Evolutionary conservation across 2,329 filamentous ascomycete genomes (phyloP), one percentile per base, ranked within the genome.

Genomic region (Diaporthe australafricana): DNA sequence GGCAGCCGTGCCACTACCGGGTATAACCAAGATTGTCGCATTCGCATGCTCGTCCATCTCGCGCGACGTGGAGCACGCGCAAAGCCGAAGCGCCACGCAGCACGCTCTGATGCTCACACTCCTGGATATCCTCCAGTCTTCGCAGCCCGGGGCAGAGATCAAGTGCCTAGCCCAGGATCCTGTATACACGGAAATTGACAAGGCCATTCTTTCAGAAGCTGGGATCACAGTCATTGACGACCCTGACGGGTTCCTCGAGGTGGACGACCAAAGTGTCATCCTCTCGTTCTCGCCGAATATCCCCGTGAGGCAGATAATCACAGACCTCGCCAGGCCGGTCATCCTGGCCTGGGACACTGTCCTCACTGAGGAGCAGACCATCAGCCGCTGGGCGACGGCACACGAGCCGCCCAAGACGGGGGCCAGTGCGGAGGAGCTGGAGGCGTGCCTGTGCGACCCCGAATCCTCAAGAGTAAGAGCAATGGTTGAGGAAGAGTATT

Each of bases 261-360:
- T 50, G n/a, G 32, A 48, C 30, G 45, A 65, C n/a, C 7, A 65
- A 3, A 50, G 60, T n/a, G 30, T 22, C n/a, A 45, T 65, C 1
- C 30, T 65, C 1, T 65, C 60, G 1, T 65, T 65, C 60, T 50
- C 45, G 7, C 45, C 60, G 0, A 50, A 65, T 5, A 30, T 65
- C 2, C 45, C 45, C 4, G 45, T 65, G 27, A 50, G 60, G 2
- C 60, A 65, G 45, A 27, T 65, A 5, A 38, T 65, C 45, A 50
- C 60, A 6, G 60, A 65, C 60, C n/a, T 65, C 8, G 60, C 60
- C 2, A 30, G 60, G 1, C 60, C 60, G 3, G 30, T 20, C n/a
- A 8, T 65, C 9, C 30, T 65, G 14, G 60, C n/a, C 27, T 65
- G 60, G 60, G 45, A 65, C n/a, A 50, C 60, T 2, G 60, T 65